Base-by-base conservation (phyloP, 164 flowering plant genomes). In the Vitis labrusca region DNA sequence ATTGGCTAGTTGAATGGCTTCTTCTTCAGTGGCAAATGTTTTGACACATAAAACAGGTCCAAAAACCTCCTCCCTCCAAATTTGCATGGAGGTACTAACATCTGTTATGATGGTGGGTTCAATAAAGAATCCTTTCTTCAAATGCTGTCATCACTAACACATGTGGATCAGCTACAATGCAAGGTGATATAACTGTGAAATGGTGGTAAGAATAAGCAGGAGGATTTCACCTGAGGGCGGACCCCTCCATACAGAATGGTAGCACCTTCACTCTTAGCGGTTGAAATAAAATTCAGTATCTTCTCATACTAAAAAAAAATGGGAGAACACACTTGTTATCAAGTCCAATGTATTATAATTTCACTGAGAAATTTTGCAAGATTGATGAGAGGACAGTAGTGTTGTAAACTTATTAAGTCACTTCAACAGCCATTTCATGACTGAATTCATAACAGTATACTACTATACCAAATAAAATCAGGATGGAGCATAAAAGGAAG, bases 51-150 rank as follows among this genome's bases (percentile, higher is more conserved):
- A 75, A 74, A 96, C 97, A 65, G 99, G 99, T 68, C 98, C 99
- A 80, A 96, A 96, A 57, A 91, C 98, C 85, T 93, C 98, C 73
- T 91, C 97, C 67, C 83, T 90, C 99, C 99, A 96, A 37, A 96
- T 88, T 89, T 93, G 90, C 99, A 96, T 96, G 55, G 97, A 87
- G 54, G 92, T 88, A 44, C 80, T 76, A 27, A 96, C 92, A 77
- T 93, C 85, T 61, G 84, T 84, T 64, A 96, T 88, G 74, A 96
- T 87, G 23, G 99, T 83, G 67, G 99, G 98, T 72, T 89, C 86
- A 16, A 96, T 56, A 57, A 77, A 96, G 76, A 67, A 93, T 59
- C 99, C 99, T 70, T 87, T 93, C 80, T 89, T 84, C 68, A 96
- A 74, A 78, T 93, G 97, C 98, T 96, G 91, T 72, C 66, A 37